A percentile compares a stretch with the other conserved stretches of the same genome.
phyloP scores from a whole-genome alignment of 306 rosid genomes.

The Rosa multiflora region DNA sequence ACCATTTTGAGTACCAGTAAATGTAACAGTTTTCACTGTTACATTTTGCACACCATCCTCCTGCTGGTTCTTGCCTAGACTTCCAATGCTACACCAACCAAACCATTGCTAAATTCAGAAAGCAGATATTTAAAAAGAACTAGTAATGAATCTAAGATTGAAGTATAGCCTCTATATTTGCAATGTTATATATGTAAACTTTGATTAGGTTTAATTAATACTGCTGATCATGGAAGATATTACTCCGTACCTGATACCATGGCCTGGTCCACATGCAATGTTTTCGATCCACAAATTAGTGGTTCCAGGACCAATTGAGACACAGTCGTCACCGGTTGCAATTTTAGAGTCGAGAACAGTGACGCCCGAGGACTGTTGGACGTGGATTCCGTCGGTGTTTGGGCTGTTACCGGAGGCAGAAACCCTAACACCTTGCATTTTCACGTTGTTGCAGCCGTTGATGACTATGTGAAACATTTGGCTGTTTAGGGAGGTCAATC shows the following conservation, averaged over 20 bases:
- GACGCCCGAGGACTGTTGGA: conserved; percentile 41
- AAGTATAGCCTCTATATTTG: background rate
- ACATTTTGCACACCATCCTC: conserved; percentile 60
- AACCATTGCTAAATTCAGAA: background rate
- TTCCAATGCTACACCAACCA: conserved; percentile 47
- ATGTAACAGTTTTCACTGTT: conserved; percentile 36
- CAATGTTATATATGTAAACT: background rate
- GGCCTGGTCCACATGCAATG: conserved; percentile 62
- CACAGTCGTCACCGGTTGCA: conserved; percentile 57
- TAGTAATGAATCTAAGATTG: background rate
- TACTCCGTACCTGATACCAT: conserved; percentile 51
- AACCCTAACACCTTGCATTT: conserved; percentile 32
- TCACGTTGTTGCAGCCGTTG: conserved; percentile 39
- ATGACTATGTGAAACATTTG: conserved; percentile 58
- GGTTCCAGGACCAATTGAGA: conserved; percentile 65
- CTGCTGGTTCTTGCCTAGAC: conserved; percentile 37
- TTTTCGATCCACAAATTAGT: conserved; percentile 51
- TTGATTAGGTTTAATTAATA: background rate
- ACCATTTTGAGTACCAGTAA: conserved; percentile 45
- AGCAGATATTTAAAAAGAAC: background rate
- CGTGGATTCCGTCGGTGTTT: conserved; percentile 68
- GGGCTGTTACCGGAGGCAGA: conserved; percentile 44
- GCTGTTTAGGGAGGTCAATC: conserved; percentile 44
- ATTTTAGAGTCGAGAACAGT: conserved; percentile 42
- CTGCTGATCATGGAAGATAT: background rate